Percentiles rank a stretch among this genome's conserved stretches.
Evolutionary conservation across 2,329 filamentous ascomycete species (phyloP).

Genomic region (Penicillium janthinellum): DNA sequence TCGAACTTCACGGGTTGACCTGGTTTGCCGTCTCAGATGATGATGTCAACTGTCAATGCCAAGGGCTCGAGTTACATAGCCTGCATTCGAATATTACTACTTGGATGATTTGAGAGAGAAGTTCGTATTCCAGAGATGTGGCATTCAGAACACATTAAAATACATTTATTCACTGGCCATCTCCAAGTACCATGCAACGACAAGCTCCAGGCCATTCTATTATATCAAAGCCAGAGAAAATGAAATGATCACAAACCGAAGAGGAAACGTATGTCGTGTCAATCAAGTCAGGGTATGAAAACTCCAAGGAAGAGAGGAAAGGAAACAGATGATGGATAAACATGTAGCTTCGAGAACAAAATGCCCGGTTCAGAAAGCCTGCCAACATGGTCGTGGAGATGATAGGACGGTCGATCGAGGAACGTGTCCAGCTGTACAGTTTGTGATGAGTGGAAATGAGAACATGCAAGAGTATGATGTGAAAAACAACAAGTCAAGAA

Average conservation of each 20-base stretch:
- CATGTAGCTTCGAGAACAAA: conserved; percentile 11
- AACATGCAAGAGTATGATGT: not conserved
- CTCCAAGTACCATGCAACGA: conserved; percentile 6
- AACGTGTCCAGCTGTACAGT: conserved; percentile 23
- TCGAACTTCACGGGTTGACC: not conserved
- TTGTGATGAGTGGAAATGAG: conserved; percentile 1
- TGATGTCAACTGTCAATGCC: not conserved
- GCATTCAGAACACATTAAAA: conserved; percentile 8
- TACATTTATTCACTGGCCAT: conserved; percentile 9
- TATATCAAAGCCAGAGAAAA: conserved; percentile 1
- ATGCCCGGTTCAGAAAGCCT: conserved; percentile 8
- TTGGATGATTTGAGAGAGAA: not conserved
- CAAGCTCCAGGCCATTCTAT: conserved; percentile 21
- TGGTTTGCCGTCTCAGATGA: not conserved
- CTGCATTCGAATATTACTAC: no score
- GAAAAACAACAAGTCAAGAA: not conserved
- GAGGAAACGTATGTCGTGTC: conserved; percentile 11
- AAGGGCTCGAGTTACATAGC: conserved; percentile 2
- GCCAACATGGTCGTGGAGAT: not conserved
- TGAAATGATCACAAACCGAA: conserved; percentile 10
- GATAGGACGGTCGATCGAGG: not conserved
- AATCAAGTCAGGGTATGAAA: conserved; percentile 25
- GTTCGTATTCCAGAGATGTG: conserved; percentile 7
- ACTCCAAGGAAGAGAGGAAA: conserved; percentile 14
- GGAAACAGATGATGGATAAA: conserved; percentile 7